phyloP scores from a whole-genome alignment of 139 green algal genomes.

The Haematococcus lacustris region DNA sequence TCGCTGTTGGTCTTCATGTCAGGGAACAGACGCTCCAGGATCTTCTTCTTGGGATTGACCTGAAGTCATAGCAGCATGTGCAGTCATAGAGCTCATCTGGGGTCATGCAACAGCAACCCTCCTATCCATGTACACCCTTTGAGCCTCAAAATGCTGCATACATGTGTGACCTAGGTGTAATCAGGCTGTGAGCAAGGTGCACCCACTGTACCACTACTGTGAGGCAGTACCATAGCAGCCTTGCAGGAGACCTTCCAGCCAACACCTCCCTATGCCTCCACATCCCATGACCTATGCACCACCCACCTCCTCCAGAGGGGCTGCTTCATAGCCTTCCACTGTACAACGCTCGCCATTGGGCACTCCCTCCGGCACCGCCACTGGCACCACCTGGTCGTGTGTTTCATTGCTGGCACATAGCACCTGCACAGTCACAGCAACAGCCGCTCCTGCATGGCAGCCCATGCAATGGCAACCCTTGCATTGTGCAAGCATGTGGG shows the following conservation, averaged over 20 bases:
- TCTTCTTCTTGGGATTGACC: conserved; percentile 87
- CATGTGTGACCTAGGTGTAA: not conserved
- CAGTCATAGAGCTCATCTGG: not conserved
- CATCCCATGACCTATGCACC: not conserved
- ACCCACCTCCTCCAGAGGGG: conserved; percentile 2
- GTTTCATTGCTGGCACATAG: conserved; percentile 83
- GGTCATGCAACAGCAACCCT: not conserved
- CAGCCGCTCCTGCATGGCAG: too few relatives aligned
- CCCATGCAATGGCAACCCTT: too few relatives aligned
- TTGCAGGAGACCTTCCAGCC: not conserved
- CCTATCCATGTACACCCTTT: not conserved
- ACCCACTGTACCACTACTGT: not conserved
- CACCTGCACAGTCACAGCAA: conserved; percentile 34
- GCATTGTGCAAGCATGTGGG: not conserved
- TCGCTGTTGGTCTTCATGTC: conserved; percentile 64
- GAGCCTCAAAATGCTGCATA: not conserved
- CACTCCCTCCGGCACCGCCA: conserved; percentile 72
- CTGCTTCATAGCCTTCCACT: conserved; percentile 42
- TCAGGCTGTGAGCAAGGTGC: not conserved
- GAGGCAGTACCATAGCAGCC: too few relatives aligned
- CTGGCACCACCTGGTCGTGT: conserved; percentile 74
- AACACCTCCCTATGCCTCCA: not conserved
- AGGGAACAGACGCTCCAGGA: conserved; percentile 71
- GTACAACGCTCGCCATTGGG: conserved; percentile 70
- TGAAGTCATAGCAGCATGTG: conserved; percentile 8